phyloP scores from a whole-genome alignment of 176 grass and related monocot species.

The Lolium rigidum region DNA sequence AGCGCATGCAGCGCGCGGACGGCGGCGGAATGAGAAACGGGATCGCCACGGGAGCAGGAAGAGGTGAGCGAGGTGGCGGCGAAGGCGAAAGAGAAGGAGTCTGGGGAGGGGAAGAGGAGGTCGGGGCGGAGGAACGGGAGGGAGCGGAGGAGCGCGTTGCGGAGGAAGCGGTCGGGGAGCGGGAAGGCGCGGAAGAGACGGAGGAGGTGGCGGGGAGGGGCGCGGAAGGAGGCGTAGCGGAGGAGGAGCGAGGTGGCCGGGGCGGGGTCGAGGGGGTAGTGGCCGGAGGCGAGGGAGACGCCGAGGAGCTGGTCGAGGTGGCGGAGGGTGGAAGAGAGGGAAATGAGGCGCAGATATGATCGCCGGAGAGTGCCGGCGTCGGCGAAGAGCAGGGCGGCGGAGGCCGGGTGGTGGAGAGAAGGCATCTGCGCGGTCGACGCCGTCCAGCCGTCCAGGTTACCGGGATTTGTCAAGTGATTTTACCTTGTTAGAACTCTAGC shows the following conservation, averaged over 20 bases:
- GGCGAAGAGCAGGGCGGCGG: conserved; percentile 9
- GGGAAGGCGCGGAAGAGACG: conserved; percentile 64
- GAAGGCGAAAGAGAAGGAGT: conserved; percentile 50
- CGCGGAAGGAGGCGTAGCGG: conserved; percentile 66
- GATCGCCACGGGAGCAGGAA: conserved; percentile 46
- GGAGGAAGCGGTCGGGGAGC: conserved; percentile 50
- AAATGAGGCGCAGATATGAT: conserved; percentile 43
- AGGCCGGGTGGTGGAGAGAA: neutral
- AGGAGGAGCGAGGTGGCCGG: conserved; percentile 61
- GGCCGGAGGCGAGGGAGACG: conserved; percentile 52
- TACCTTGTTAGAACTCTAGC: neutral
- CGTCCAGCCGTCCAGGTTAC: neutral
- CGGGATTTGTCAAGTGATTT: neutral
- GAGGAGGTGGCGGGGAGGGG: conserved; percentile 48
- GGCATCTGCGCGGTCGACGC: conserved; percentile 30
- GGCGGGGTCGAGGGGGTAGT: conserved; percentile 42
- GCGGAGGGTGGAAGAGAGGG: conserved; percentile 56
- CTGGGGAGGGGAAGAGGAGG: conserved; percentile 59
- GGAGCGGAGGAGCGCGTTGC: conserved; percentile 78
- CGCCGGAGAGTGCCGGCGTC: conserved; percentile 31
- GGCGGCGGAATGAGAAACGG: conserved; percentile 9
- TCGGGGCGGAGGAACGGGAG: conserved; percentile 46
- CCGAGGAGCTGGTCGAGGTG: conserved; percentile 76
- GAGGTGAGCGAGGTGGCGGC: conserved; percentile 58
- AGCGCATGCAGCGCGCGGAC: conserved; percentile 54